Evolutionary conservation across 2,329 filamentous ascomycete species (phyloP), one percentile per base, ranked within the genome.

Genomic region (Pleomassaria siparia): DNA sequence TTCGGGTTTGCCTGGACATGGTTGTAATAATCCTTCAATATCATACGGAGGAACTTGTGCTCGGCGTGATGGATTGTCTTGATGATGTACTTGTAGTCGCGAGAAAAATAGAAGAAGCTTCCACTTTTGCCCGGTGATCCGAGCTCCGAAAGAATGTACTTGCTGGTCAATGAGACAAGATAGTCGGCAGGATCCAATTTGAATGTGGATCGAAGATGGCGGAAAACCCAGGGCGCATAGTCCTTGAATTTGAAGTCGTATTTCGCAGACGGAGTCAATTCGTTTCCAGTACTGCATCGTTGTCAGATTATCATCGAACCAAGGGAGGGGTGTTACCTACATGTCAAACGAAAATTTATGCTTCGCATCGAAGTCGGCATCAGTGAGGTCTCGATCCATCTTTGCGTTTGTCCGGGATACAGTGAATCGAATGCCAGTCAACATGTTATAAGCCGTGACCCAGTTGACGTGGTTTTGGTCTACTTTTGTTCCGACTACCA

Each of bases 161-260:
- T 99, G 72, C 91, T 94, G 12, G 94, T 97, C 64, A 99, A 76
- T 7, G 94, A 99, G 85, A 99, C 95, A 51, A 99, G 84, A 69
- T 99, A 99, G 72, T 99, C 94, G 59, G 92, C 94, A 18, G 94
- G 94, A 67, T 99, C 94, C 46, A 97, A 83, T 60, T 87, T 85
- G 76, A 99, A 99, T 54, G 87, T 87, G 40, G 84, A 79, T 57
- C 94, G 88, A 35, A 99, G 80, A 73, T 91, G 89, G 63, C 94
- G 89, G 74, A 99, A 99, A 49, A 99, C 94, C 91, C 92, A 97
- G 47, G 94, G 94, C n/a, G 92, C 92, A 72, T 99, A 99, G 75
- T 99, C 94, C 76, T 99, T 99, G 80, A 99, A 99, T 74, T 99
- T 99, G 84, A 99, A 99, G 76, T 99, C 94, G 77, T 99, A 99